These are phyloP conservation scores for Pelargonium hybrid DNA, from an alignment of 441 rosid genomes.

Conservation along the genomic window DNA sequence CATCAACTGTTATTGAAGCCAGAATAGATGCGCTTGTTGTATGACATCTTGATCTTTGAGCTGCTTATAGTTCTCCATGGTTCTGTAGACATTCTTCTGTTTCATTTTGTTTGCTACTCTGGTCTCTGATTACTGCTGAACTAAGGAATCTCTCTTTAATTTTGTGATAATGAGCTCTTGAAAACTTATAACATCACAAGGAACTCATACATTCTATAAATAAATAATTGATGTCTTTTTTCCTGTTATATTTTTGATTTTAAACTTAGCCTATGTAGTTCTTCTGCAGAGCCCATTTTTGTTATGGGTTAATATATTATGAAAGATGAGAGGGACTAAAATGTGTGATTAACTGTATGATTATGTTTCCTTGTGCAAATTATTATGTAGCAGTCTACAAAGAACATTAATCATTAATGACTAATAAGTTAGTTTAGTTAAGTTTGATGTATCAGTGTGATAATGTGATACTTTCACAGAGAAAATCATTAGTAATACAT, in stretches of 20 bases:
- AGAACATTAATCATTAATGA: neutral
- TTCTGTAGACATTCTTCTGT: constrained; percentile 2
- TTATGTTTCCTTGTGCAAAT: neutral
- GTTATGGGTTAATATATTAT: neutral
- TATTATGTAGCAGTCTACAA: neutral
- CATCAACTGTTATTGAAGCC: constrained; percentile 93
- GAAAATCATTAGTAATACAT: neutral
- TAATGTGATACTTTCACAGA: neutral
- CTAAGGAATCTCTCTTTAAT: neutral
- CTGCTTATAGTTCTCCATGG: constrained; percentile 11
- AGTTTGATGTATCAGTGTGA: neutral
- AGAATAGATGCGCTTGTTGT: constrained; percentile 97
- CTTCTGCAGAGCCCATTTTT: neutral
- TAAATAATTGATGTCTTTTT: neutral
- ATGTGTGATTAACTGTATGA: constrained; percentile 3
- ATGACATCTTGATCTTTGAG: constrained; percentile 29
- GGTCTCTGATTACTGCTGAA: constrained; percentile 7
- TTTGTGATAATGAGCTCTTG: neutral
- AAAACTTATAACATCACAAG: neutral
- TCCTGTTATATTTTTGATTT: neutral
- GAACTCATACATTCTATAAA: neutral
- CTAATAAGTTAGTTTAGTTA: neutral
- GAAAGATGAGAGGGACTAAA: neutral
- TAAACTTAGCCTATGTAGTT: neutral
- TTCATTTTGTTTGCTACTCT: constrained; percentile 5